A percentile compares a stretch with the other conserved stretches of the same genome.
Conservation (phyloP, 139 green algal species). For the Deuterostichococcus epilithicus region DNA sequence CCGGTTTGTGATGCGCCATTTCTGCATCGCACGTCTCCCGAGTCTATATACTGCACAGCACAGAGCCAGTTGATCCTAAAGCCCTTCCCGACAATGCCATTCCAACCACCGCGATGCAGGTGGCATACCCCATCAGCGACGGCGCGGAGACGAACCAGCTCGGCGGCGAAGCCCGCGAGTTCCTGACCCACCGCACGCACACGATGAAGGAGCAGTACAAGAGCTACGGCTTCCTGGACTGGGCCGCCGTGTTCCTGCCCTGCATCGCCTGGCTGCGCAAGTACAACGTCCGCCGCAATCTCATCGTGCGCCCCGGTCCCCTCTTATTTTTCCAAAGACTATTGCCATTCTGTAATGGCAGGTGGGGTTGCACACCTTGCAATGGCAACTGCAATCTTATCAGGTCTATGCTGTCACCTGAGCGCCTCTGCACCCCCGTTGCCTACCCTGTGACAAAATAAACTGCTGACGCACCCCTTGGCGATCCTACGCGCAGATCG, state of each 20-base stretch:
- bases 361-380: background rate
- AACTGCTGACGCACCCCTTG: background rate
- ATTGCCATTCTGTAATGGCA: background rate
- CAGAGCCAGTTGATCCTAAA: too few species aligned
- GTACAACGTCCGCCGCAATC: constrained; percentile 42
- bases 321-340: background rate
- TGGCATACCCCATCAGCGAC: background rate
- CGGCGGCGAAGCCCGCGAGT: background rate
- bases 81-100: too few species aligned
- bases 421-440: background rate
- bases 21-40: too few species aligned
- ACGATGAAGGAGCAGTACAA: background rate
- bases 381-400: background rate
- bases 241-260: constrained; percentile 46
- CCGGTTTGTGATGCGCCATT: too few species aligned
- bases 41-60: too few species aligned
- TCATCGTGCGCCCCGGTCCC: constrained; percentile 22
- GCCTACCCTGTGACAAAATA: background rate
- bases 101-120: background rate
- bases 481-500: constrained; percentile 26
- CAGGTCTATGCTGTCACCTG: background rate
- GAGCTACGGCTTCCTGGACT: constrained; percentile 26
- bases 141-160: background rate
- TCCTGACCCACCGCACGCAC: background rate
- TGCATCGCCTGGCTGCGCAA: constrained; percentile 54